These are phyloP conservation scores for Cladosporium austrohemisphaericum DNA, from an alignment of 2,329 filamentous ascomycete genomes.

Conservation along the genomic window DNA sequence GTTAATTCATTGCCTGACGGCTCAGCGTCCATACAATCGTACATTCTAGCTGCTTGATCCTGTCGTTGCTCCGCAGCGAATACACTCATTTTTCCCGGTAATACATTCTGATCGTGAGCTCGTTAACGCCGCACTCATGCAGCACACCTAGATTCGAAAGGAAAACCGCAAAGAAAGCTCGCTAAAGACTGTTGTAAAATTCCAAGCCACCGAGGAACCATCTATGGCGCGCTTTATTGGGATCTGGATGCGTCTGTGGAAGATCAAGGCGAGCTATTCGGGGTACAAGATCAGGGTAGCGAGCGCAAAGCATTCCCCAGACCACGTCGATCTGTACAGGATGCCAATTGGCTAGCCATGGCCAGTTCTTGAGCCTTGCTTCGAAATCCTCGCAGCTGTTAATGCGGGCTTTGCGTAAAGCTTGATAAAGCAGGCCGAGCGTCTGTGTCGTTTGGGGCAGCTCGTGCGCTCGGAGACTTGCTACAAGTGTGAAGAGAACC, in stretches of 20 bases:
- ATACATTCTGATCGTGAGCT: no score
- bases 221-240: constrained; percentile 8
- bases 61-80: no score
- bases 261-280: neutral
- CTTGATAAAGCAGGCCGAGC: constrained; percentile 6
- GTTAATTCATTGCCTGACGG: no score
- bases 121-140: no score
- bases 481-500: constrained; percentile 6
- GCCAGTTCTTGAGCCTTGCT: neutral
- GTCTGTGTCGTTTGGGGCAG: neutral
- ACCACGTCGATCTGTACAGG: constrained; percentile 5
- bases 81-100: no score
- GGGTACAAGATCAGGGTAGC: constrained; percentile 10
- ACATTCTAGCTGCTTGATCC: no score
- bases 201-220: constrained; percentile 12
- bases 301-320: constrained; percentile 7
- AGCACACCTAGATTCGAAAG: no score
- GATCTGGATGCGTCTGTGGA: neutral
- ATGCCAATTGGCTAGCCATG: constrained; percentile 11
- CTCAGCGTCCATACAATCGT: no score
- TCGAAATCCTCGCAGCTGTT: constrained; percentile 7
- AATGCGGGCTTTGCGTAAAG: constrained; percentile 8
- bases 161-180: no score
- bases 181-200: constrained; percentile 12
- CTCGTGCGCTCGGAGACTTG: constrained; percentile 10